Conservation (phyloP, 108 stramenopile species). For the Cylindrotheca fusiformis region DNA sequence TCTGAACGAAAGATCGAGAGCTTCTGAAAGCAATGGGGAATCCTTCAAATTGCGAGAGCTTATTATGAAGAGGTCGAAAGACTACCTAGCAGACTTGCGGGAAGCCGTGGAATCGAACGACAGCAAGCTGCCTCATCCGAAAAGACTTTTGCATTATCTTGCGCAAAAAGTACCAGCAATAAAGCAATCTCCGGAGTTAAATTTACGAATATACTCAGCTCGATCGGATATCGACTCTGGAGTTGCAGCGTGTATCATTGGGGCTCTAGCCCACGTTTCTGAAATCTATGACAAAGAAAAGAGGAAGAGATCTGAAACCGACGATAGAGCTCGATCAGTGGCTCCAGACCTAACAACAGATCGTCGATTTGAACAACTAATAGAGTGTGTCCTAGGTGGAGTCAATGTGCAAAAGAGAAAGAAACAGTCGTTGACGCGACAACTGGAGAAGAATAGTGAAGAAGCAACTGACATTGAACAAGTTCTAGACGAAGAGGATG, state of each 20-base stretch:
- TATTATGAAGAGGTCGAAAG: slow-evolving; percentile 19
- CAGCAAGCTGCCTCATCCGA: slow-evolving; percentile 31
- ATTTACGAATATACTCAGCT: slow-evolving; percentile 43
- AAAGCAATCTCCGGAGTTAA: slow-evolving; percentile 53
- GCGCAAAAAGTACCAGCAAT: slow-evolving; percentile 65
- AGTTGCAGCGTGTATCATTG: slow-evolving; percentile 51
- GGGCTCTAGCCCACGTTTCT: slow-evolving; percentile 35
- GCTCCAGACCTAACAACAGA: slow-evolving; percentile 35
- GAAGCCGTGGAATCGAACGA: slow-evolving; percentile 5
- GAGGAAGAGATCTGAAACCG: not conserved
- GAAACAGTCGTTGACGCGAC: slow-evolving; percentile 11
- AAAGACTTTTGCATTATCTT: slow-evolving; percentile 46
- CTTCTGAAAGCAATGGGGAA: slow-evolving; percentile 16
- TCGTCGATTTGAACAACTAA: slow-evolving; percentile 61
- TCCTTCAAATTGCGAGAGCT: slow-evolving; percentile 26
- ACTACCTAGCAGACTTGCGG: slow-evolving; percentile 33
- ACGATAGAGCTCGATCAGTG: slow-evolving; percentile 8
- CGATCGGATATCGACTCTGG: slow-evolving; percentile 46
- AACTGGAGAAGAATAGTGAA: slow-evolving; percentile 9
- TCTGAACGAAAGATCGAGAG: too few relatives aligned
- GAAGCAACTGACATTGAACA: slow-evolving; percentile 34
- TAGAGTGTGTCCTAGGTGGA: slow-evolving; percentile 56
- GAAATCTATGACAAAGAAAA: slow-evolving; percentile 34
- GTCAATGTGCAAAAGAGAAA: slow-evolving; percentile 38
- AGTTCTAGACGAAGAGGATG: slow-evolving; percentile 34